A percentile compares a stretch with the other conserved stretches of the same genome.
These are phyloP conservation scores for Tetracentron sinense DNA, from an alignment of 164 flowering plant genomes.

Conservation along the genomic window DNA sequence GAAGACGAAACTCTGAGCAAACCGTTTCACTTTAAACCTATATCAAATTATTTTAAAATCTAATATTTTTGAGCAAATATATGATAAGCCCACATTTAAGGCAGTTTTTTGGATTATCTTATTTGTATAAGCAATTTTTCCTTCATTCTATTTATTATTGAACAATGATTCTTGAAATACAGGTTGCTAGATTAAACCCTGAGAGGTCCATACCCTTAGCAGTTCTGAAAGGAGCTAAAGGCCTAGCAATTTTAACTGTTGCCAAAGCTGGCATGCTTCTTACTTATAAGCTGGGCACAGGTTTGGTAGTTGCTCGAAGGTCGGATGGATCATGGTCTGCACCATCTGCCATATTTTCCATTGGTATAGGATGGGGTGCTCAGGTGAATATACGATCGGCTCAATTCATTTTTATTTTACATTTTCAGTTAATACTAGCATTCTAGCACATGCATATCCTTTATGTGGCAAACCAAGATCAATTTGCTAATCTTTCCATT, in stretches of 20 bases:
- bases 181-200: slow-evolving; percentile 74
- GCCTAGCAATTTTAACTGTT: slow-evolving; percentile 85
- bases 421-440: not conserved
- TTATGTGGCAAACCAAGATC: too few relatives aligned
- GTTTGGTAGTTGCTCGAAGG: slow-evolving; percentile 84
- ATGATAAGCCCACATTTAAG: too few relatives aligned
- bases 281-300: slow-evolving; percentile 91
- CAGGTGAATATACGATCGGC: slow-evolving; percentile 72
- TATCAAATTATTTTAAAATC: too few relatives aligned
- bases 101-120: too few relatives aligned
- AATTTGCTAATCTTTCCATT: too few relatives aligned
- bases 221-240: slow-evolving; percentile 82
- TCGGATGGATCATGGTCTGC: slow-evolving; percentile 98
- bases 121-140: too few relatives aligned
- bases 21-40: too few relatives aligned
- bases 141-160: not conserved
- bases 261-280: slow-evolving; percentile 78
- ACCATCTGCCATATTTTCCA: slow-evolving; percentile 81
- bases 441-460: too few relatives aligned
- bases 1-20: too few relatives aligned
- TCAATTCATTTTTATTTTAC: too few relatives aligned
- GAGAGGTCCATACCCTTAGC: slow-evolving; percentile 79
- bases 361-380: slow-evolving; percentile 96
- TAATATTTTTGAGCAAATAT: too few relatives aligned
- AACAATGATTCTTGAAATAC: slow-evolving; percentile 18